Evolutionary conservation across 257 asterid species (phyloP).

Genomic region (Solanum pinnatisectum): DNA sequence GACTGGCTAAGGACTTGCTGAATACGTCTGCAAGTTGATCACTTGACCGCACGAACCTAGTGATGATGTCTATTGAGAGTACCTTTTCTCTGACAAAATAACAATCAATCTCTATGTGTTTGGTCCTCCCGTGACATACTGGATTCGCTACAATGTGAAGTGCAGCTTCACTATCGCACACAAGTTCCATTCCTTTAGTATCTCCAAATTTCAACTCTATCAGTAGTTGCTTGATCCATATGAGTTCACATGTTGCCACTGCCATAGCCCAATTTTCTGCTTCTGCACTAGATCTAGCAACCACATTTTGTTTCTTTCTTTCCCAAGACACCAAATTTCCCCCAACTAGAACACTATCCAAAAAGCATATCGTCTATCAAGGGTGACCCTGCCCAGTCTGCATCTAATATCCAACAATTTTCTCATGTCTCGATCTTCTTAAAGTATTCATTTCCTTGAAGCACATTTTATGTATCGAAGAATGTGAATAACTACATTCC

Average conservation of each 20-base stretch:
- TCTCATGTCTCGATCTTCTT: neutral
- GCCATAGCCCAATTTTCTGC: neutral
- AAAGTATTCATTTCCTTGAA: neutral
- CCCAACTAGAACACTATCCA: neutral
- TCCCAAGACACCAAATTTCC: neutral
- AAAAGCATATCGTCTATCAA: neutral
- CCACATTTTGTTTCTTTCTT: neutral
- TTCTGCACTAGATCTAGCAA: neutral
- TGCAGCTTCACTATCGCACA: neutral
- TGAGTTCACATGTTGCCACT: neutral
- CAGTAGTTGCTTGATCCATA: neutral
- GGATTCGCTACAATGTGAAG: neutral
- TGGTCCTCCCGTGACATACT: neutral
- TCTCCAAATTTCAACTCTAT: neutral
- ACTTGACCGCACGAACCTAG: neutral
- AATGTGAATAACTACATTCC: neutral
- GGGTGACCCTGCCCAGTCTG: neutral
- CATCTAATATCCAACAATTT: neutral
- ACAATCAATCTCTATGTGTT: neutral
- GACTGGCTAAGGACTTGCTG: neutral
- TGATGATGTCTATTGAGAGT: neutral
- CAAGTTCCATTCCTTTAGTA: neutral
- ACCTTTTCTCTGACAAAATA: neutral
- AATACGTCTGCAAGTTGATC: neutral
- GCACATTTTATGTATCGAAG: neutral